Evolutionary conservation across 495 filamentous ascomycete genomes (phyloP).

Genomic region (Penicillium odoratum): DNA sequence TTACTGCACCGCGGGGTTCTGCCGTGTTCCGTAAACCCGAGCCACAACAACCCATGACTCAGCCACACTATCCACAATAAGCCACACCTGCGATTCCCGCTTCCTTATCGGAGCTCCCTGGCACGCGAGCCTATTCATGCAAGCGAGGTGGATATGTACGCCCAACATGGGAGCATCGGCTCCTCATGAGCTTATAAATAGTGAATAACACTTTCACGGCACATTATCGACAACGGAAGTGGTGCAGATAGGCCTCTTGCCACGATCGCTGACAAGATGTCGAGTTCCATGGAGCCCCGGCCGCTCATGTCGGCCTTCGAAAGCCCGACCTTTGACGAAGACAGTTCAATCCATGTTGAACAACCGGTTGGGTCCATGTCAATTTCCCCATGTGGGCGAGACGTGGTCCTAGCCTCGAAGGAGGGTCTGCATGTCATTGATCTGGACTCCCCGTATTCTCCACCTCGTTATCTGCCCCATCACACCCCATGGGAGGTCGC

Average conservation of each 20-base stretch:
- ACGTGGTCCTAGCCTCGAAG: slow-evolving; percentile 86
- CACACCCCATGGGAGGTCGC: slow-evolving; percentile 92
- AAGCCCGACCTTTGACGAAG: slow-evolving; percentile 82
- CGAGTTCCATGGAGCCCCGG: slow-evolving; percentile 40
- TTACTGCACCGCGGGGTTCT: slow-evolving; percentile 14
- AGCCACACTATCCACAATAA: slow-evolving; percentile 5
- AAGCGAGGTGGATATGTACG: background rate
- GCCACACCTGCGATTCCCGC: slow-evolving; percentile 18
- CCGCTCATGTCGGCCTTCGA: slow-evolving; percentile 68
- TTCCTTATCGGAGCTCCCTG: slow-evolving; percentile 20
- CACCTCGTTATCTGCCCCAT: slow-evolving; percentile 82
- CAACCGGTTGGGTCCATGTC: slow-evolving; percentile 74
- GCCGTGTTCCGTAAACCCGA: slow-evolving; percentile 24
- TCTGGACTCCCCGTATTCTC: slow-evolving; percentile 86
- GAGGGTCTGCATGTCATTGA: slow-evolving; percentile 91
- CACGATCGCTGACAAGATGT: slow-evolving; percentile 33
- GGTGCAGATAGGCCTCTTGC: slow-evolving; percentile 18
- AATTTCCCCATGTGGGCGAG: slow-evolving; percentile 89
- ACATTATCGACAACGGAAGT: slow-evolving; percentile 1
- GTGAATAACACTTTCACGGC: slow-evolving; percentile 5
- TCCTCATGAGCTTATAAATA: background rate
- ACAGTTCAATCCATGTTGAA: slow-evolving; percentile 81
- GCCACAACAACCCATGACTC: slow-evolving; percentile 4
- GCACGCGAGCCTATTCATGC: slow-evolving; percentile 6
- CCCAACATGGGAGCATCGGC: slow-evolving; percentile 3